phyloP scores from a whole-genome alignment of 2,329 filamentous ascomycete genomes.

The Pseudogymnoascus sp. region DNA sequence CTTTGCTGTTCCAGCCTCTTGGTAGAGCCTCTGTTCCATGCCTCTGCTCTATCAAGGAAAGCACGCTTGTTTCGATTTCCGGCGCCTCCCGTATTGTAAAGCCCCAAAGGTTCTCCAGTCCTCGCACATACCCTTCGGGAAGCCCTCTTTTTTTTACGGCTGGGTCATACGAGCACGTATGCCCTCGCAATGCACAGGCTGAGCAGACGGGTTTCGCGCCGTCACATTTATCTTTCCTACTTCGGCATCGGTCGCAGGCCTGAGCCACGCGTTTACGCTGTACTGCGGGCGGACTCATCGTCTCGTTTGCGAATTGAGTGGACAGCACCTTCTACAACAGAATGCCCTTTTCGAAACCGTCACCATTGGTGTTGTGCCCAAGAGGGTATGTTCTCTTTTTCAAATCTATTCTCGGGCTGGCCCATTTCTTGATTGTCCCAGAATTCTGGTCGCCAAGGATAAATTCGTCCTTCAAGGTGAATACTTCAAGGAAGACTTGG shows the following conservation, averaged over 20 bases:
- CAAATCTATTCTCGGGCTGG: neutral
- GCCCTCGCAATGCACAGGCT: constrained; percentile 55
- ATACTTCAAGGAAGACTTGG: neutral
- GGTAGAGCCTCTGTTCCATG: constrained; percentile 28
- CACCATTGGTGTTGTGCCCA: constrained; percentile 8
- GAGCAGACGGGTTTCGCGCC: constrained; percentile 59
- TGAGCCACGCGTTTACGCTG: constrained; percentile 6
- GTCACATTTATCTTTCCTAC: constrained; percentile 65
- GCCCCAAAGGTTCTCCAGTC: constrained; percentile 44
- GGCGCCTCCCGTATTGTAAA: constrained; percentile 10
- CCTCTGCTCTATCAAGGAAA: constrained; percentile 11
- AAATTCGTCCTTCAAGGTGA: neutral
- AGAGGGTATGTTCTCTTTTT: neutral
- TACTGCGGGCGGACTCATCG: neutral
- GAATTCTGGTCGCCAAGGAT: neutral
- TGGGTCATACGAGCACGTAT: constrained; percentile 60
- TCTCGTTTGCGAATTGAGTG: neutral
- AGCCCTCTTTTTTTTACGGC: constrained; percentile 67
- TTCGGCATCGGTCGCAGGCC: constrained; percentile 62
- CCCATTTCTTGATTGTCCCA: neutral
- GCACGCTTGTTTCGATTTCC: constrained; percentile 11
- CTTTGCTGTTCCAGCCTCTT: constrained; percentile 27
- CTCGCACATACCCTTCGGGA: constrained; percentile 66
- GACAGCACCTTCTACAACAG: neutral
- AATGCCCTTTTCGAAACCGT: neutral